Evolutionary conservation across 495 filamentous ascomycete species (phyloP), one percentile per base, ranked within the genome.

Genomic region (Penicillium psychrofluorescens): DNA sequence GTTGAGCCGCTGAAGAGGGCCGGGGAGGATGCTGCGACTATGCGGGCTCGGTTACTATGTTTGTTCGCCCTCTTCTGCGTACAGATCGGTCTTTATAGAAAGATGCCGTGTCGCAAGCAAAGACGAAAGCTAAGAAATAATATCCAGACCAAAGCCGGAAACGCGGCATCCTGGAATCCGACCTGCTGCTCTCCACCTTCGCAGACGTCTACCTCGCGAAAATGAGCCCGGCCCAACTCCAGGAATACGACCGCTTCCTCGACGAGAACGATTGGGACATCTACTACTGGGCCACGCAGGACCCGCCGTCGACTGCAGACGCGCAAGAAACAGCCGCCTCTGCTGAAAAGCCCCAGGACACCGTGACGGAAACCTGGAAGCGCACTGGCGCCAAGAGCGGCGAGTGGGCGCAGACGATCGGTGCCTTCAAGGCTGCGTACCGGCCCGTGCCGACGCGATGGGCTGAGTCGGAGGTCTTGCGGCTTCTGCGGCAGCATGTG

Each of bases 231-330:
- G 66, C 71, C 38, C 88, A 91, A 55, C 78, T 98, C 43, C 60
- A 76, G 46, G 80, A 94, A 63, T 97, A 90, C 70, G 94, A 97
- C 63, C 69, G 75, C 11, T 96, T 98, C 76, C 80, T 98, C 37
- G 92, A 98, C 69, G 92, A 98, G 65, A 97, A 97, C 61, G 92
- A 98, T 66, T 98, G 92, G 92, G 92, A 98, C 62, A 97, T 98
- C 46, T 98, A 98, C 73, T 98, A 98, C 76, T 98, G 92, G 92
- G 88, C 89, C 1, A 98, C 94, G n/a, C 94, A 98, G 62, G 80
- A 86, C 50, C 77, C 86, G 6, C 70, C 78, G 15, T 16, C 15
- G 1, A 52, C 71, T 1, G 75, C 69, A 0, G 59, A 59, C 8
- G 65, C 22, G 22, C 22, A 67, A 40, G 52, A 46, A 9, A 50